A percentile compares a stretch with the other conserved stretches of the same genome.
Evolutionary conservation across 345 rosid genomes (phyloP).

Genomic region (Lenwebbia sp.): DNA sequence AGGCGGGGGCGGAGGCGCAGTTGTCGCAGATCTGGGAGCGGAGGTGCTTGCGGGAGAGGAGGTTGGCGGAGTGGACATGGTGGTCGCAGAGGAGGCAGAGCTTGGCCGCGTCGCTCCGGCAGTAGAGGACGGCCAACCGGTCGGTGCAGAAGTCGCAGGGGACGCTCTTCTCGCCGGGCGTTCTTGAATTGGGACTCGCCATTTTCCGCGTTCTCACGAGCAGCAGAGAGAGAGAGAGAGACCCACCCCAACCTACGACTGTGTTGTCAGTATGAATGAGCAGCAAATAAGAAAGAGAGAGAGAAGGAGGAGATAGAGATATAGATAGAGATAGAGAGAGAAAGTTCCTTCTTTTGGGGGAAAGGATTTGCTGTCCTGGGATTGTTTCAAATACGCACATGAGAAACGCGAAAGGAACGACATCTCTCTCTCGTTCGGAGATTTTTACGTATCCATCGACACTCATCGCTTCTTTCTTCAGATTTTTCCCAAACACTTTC

Average conservation of each 20-base stretch:
- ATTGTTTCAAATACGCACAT: neutral
- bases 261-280: neutral
- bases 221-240: neutral
- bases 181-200: neutral
- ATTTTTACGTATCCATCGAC: neutral
- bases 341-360: neutral
- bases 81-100: slow-evolving; percentile 83
- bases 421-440: neutral
- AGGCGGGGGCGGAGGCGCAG: slow-evolving; percentile 33
- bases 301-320: neutral
- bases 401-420: neutral
- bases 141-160: slow-evolving; percentile 79
- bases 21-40: slow-evolving; percentile 97
- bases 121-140: slow-evolving; percentile 58
- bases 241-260: neutral
- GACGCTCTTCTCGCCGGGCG: neutral
- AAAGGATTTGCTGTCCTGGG: neutral
- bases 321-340: too few species aligned
- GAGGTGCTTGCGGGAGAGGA: slow-evolving; percentile 57
- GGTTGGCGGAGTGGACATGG: slow-evolving; percentile 91
- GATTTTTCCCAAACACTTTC: neutral
- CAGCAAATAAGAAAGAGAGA: neutral
- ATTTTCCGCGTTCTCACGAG: neutral
- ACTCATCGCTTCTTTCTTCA: too few species aligned
- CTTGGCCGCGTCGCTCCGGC: slow-evolving; percentile 81